Conservation (phyloP, 495 filamentous ascomycete species). For the Sordaria brevicollis region DNA sequence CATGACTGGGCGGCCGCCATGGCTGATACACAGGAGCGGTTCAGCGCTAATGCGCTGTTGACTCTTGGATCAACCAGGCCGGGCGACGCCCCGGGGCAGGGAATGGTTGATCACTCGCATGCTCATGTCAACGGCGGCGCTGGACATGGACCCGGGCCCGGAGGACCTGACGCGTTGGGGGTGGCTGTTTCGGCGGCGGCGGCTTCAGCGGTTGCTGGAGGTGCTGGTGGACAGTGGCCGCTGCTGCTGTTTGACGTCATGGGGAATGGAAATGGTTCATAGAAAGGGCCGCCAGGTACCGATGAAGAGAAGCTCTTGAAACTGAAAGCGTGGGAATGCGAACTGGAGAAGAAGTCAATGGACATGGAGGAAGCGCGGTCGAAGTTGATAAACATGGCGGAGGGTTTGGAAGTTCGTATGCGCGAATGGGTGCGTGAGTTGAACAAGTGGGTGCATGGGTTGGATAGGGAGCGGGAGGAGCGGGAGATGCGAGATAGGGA, state of each 20-base stretch:
- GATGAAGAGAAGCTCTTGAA: neutral
- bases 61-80: conserved; percentile 22
- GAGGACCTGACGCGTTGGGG: conserved; percentile 5
- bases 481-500: too few species aligned
- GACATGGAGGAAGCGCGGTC: neutral
- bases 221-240: conserved; percentile 16
- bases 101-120: conserved; percentile 3
- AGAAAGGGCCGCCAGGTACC: neutral
- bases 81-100: conserved; percentile 4
- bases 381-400: neutral
- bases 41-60: conserved; percentile 32
- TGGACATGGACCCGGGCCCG: neutral
- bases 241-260: conserved; percentile 17
- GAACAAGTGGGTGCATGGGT: too few species aligned
- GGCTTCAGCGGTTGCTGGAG: neutral
- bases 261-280: conserved; percentile 2
- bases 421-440: neutral
- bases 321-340: neutral
- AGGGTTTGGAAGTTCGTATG: neutral
- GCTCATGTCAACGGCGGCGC: conserved; percentile 1
- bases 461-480: neutral
- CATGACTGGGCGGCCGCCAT: conserved; percentile 39
- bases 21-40: conserved; percentile 34
- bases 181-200: neutral
- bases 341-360: neutral